Conservation (phyloP, 345 rosid genomes). For the Gynandropsis gynandra region DNA sequence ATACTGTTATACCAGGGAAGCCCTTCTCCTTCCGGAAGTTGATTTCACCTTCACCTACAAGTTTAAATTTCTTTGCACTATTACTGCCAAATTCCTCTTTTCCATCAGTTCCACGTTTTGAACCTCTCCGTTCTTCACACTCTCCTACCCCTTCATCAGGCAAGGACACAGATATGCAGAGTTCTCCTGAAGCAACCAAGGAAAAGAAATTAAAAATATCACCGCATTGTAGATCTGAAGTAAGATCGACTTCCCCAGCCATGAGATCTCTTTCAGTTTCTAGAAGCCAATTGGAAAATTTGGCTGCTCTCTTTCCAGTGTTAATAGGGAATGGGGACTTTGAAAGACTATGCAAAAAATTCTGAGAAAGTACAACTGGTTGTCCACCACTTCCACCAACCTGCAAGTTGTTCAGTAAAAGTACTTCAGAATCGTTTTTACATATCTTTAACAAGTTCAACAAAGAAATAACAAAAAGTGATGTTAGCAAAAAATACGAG, state of each 20-base stretch:
- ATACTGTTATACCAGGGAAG: constrained; percentile 75
- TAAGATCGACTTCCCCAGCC: constrained; percentile 45
- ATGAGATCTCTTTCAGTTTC: constrained; percentile 53
- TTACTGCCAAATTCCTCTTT: constrained; percentile 41
- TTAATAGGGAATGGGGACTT: constrained; percentile 68
- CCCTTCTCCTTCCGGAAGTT: constrained; percentile 85
- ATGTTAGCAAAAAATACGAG: not conserved
- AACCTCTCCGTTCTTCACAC: constrained; percentile 70
- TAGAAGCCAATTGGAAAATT: constrained; percentile 63
- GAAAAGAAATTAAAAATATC: constrained; percentile 71
- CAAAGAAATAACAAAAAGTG: constrained; percentile 3
- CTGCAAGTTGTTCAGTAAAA: constrained; percentile 39
- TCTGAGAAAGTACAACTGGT: constrained; percentile 75
- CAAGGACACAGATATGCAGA: constrained; percentile 52
- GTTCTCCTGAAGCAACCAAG: constrained; percentile 68
- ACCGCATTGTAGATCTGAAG: constrained; percentile 83
- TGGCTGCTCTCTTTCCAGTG: constrained; percentile 76
- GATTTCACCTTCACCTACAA: constrained; percentile 62
- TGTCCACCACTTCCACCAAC: constrained; percentile 74
- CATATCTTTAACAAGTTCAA: constrained; percentile 8
- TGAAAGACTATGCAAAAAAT: constrained; percentile 63
- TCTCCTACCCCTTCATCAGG: constrained; percentile 95
- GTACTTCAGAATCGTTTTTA: constrained; percentile 13
- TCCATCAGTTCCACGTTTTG: constrained; percentile 62
- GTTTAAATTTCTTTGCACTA: constrained; percentile 54